phyloP scores from a whole-genome alignment of 2,329 filamentous ascomycete genomes.

The Didymella lethalis region DNA sequence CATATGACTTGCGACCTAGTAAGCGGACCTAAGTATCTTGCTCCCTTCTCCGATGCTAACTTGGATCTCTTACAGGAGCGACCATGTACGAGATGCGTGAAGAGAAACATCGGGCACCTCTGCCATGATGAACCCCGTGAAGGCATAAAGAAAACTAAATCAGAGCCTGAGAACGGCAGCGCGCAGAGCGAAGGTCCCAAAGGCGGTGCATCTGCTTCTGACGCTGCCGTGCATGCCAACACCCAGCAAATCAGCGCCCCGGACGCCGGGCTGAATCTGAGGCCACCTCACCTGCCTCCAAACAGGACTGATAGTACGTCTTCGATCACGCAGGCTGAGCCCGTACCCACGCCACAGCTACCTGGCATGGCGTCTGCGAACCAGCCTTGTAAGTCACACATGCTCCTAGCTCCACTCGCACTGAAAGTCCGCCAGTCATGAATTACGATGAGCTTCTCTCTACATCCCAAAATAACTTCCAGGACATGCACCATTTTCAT shows the following conservation, averaged over 20 bases:
- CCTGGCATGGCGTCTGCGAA: constrained; percentile 69
- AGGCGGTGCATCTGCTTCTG: constrained; percentile 42
- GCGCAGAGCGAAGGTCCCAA: constrained; percentile 43
- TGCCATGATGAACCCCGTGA: constrained; percentile 98
- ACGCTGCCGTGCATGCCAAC: constrained; percentile 37
- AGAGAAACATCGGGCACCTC: constrained; percentile 96
- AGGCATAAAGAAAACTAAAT: constrained; percentile 78
- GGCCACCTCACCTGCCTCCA: constrained; percentile 46
- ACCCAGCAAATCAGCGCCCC: constrained; percentile 41
- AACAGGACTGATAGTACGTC: constrained; percentile 54
- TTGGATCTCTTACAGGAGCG: constrained; percentile 71
- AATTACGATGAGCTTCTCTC: constrained; percentile 84
- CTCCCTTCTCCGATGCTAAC: constrained; percentile 45
- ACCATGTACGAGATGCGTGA: constrained; percentile 96
- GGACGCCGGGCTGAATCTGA: constrained; percentile 52
- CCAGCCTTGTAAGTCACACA: constrained; percentile 74
- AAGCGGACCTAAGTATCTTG: constrained; percentile 33
- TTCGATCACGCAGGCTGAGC: constrained; percentile 75
- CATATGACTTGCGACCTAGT: constrained; percentile 64
- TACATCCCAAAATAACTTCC: constrained; percentile 78
- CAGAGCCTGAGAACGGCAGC: constrained; percentile 51
- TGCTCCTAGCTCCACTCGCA: constrained; percentile 34
- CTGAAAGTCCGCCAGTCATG: constrained; percentile 64
- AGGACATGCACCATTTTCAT: constrained; percentile 94
- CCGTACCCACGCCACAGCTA: constrained; percentile 72